A percentile compares a stretch with the other conserved stretches of the same genome.
phyloP scores from a whole-genome alignment of 2,329 filamentous ascomycete species.

The Colletotrichum lindemuthianum region DNA sequence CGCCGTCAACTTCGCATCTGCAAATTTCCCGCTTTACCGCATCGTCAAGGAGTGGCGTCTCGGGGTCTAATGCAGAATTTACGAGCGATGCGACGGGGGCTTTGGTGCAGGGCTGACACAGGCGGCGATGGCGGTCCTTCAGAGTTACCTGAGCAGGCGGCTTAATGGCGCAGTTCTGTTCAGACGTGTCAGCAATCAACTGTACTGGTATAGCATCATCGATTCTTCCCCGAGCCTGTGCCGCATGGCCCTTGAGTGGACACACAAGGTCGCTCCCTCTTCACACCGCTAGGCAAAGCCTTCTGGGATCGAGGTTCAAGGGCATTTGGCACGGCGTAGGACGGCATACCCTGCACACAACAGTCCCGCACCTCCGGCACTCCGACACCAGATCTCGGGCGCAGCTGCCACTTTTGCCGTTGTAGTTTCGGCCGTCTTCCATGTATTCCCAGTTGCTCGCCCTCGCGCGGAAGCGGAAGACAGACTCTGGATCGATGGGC shows the following conservation, averaged over 20 bases:
- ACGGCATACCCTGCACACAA: conserved; percentile 79
- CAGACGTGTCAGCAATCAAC: conserved; percentile 24
- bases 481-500: conserved; percentile 64
- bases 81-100: conserved; percentile 71
- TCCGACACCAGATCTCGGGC: conserved; percentile 88
- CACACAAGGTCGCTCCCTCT: conserved; percentile 1
- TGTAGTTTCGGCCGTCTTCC: conserved; percentile 63
- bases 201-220: conserved; percentile 8
- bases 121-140: conserved; percentile 79
- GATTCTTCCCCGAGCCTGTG: conserved; percentile 20
- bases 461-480: conserved; percentile 66
- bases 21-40: conserved; percentile 67
- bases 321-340: conserved; percentile 26
- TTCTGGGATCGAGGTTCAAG: conserved; percentile 5
- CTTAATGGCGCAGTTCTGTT: conserved; percentile 90
- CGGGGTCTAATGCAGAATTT: conserved; percentile 54
- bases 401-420: conserved; percentile 79
- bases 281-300: conserved; percentile 1
- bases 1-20: conserved; percentile 62
- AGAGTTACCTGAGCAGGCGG: conserved; percentile 75
- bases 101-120: conserved; percentile 80
- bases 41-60: conserved; percentile 60
- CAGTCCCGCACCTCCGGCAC: conserved; percentile 79
- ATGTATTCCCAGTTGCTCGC: conserved; percentile 70
- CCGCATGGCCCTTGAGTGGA: conserved; percentile 10